These are phyloP conservation scores for Bacterosira constricta DNA, from an alignment of 108 stramenopile genomes.

Conservation along the genomic window DNA sequence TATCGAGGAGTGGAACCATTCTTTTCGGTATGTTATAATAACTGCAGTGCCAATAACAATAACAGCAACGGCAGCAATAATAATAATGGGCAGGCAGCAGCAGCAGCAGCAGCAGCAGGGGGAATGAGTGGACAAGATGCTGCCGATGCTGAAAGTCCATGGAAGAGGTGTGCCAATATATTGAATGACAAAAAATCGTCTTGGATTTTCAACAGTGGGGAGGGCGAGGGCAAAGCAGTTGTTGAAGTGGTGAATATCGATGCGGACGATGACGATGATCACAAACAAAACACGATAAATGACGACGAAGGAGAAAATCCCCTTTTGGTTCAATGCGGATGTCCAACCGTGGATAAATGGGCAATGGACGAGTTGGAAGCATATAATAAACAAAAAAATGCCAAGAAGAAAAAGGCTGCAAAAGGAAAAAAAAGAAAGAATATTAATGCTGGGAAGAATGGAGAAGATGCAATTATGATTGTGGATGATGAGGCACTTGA, in stretches of 20 bases:
- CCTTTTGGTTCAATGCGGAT: slow-evolving; percentile 24
- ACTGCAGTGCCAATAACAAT: background rate
- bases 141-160: slow-evolving; percentile 41
- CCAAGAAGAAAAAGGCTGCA: slow-evolving; percentile 27
- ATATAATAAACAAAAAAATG: slow-evolving; percentile 7
- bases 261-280: slow-evolving; percentile 10
- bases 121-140: slow-evolving; percentile 7
- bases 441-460: too few species aligned
- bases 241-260: slow-evolving; percentile 13
- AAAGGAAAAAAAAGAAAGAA: too few species aligned
- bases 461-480: background rate
- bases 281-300: background rate
- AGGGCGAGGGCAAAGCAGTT: background rate
- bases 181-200: background rate
- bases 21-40: slow-evolving; percentile 6
- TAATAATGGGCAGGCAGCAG: background rate
- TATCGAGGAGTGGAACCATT: slow-evolving; percentile 61
- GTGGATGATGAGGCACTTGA: background rate
- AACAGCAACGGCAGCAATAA: background rate
- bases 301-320: background rate
- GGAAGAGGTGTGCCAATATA: slow-evolving; percentile 53
- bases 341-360: slow-evolving; percentile 39
- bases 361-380: slow-evolving; percentile 20
- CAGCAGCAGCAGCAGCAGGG: background rate
- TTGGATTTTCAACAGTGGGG: background rate